Conservation (phyloP, 1,284 basidiomycete species). For the Athelia psychrophila region DNA sequence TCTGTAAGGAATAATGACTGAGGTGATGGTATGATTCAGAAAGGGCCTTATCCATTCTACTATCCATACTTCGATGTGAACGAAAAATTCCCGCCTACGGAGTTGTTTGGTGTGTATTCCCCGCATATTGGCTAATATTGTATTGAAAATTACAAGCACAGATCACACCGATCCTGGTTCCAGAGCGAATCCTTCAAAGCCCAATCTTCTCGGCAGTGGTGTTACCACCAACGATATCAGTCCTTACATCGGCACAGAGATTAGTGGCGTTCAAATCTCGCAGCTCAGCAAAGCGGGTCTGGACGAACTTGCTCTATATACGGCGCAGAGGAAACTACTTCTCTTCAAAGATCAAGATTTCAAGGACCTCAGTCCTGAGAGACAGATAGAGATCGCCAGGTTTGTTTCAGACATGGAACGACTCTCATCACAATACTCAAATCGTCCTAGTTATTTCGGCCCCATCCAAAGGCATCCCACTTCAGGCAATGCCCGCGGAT, state of each 20-base stretch:
- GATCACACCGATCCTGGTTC: slow-evolving; percentile 42
- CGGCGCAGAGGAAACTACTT: slow-evolving; percentile 58
- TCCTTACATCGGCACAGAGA: slow-evolving; percentile 58
- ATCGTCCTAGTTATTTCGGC: slow-evolving; percentile 42
- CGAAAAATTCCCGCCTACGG: slow-evolving; percentile 15
- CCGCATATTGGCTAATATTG: too few species aligned
- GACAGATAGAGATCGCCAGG: slow-evolving; percentile 48
- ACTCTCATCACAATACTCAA: slow-evolving; percentile 1
- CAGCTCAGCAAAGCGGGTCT: slow-evolving; percentile 51
- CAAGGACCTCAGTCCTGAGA: slow-evolving; percentile 48
- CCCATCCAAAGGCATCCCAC: slow-evolving; percentile 60
- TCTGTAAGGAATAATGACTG: background rate
- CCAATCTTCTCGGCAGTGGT: slow-evolving; percentile 41
- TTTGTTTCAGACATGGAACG: slow-evolving; percentile 10
- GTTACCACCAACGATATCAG: slow-evolving; percentile 41
- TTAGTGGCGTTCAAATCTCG: slow-evolving; percentile 57
- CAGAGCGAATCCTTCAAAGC: slow-evolving; percentile 48
- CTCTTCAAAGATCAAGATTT: slow-evolving; percentile 59
- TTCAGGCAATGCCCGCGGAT: slow-evolving; percentile 44
- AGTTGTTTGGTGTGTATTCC: slow-evolving; percentile 9
- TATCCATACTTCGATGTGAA: slow-evolving; percentile 12
- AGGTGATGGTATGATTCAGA: background rate
- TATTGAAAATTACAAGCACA: slow-evolving; percentile 3
- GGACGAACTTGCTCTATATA: slow-evolving; percentile 59
- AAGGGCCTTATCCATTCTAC: slow-evolving; percentile 15